Evolutionary conservation across 2,329 filamentous ascomycete genomes (phyloP), one percentile per base, ranked within the genome.

Genomic region (Sporothrix curviconia): DNA sequence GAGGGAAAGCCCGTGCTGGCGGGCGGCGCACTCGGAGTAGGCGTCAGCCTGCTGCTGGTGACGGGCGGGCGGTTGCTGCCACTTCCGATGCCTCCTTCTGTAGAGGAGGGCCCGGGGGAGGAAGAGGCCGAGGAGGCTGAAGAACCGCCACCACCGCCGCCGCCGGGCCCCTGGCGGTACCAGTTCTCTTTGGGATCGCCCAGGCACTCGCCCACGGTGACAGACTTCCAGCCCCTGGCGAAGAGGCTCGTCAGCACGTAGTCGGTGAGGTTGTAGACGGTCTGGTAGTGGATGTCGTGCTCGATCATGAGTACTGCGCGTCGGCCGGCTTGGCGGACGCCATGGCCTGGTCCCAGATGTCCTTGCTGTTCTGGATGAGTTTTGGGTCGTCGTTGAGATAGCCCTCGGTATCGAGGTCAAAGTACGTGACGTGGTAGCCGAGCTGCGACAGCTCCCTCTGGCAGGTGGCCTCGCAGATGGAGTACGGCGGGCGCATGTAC

Each of bases 141-240:
- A 64, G 32, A 66, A 63, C 53, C 42, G n/a, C 34, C 22, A 6
- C 32, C 37, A 7, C 32, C 22, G 7, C 52, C 47, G 14, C 44
- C 19, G n/a, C 37, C 39, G 3, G 47, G 39, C 1, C 54, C 55
- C 14, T 32, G 42, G 36, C 80, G 77, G 66, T 83, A 83, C 81
- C 80, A 83, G 64, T 76, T 74, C 50, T 69, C 70, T 3, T 64
- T 61, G 15, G 78, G 69, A 61, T 83, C 79, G 15, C 76, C 77
- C 14, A 83, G 70, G 63, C 80, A 83, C 62, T 81, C 72, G 3
- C 80, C 81, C 5, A 82, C 76, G 4, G 79, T 79, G 36, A 82
- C 79, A 55, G 74, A 73, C 44, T 65, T 64, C 59, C 72, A 75
- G 1, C 78, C 78, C 34, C 73, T 68, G 5, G 63, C 62, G 51